phyloP scores from a whole-genome alignment of 2,329 filamentous ascomycete species.

The Aspergillus sp. region DNA sequence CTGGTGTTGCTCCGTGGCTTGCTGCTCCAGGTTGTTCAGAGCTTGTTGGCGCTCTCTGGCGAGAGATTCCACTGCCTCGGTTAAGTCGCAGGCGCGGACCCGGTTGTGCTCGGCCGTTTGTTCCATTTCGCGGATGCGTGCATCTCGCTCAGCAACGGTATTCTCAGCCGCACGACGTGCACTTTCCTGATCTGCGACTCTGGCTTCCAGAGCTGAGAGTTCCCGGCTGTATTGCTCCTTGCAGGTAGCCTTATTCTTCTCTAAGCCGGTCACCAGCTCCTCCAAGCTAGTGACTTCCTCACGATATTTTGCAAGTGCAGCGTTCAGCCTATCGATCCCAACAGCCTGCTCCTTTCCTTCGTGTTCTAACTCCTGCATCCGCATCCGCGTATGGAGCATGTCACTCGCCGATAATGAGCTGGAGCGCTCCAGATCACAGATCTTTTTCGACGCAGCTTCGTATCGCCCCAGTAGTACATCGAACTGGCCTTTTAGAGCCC shows the following conservation, averaged over 20 bases:
- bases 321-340: slow-evolving; percentile 35
- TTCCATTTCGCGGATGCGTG: slow-evolving; percentile 31
- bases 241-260: slow-evolving; percentile 28
- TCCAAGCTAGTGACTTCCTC: slow-evolving; percentile 38
- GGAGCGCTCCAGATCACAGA: slow-evolving; percentile 31
- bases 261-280: slow-evolving; percentile 33
- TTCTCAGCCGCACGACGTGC: slow-evolving; percentile 28
- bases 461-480: slow-evolving; percentile 33
- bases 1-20: slow-evolving; percentile 3
- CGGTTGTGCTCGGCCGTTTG: slow-evolving; percentile 27
- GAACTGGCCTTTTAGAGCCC: slow-evolving; percentile 37
- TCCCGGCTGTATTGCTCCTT: slow-evolving; percentile 21
- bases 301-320: slow-evolving; percentile 37
- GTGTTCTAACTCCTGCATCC: slow-evolving; percentile 35
- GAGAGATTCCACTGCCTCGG: slow-evolving; percentile 25
- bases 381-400: slow-evolving; percentile 38
- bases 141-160: slow-evolving; percentile 25
- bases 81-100: slow-evolving; percentile 26
- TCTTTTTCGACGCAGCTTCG: slow-evolving; percentile 30
- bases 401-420: slow-evolving; percentile 38
- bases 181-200: slow-evolving; percentile 25
- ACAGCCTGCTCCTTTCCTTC: slow-evolving; percentile 34
- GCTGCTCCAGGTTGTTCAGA: slow-evolving; percentile 12
- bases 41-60: slow-evolving; percentile 18
- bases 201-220: slow-evolving; percentile 26